These are phyloP conservation scores for Trichoderma gamsii DNA, from an alignment of 495 filamentous ascomycete genomes.

Conservation along the genomic window DNA sequence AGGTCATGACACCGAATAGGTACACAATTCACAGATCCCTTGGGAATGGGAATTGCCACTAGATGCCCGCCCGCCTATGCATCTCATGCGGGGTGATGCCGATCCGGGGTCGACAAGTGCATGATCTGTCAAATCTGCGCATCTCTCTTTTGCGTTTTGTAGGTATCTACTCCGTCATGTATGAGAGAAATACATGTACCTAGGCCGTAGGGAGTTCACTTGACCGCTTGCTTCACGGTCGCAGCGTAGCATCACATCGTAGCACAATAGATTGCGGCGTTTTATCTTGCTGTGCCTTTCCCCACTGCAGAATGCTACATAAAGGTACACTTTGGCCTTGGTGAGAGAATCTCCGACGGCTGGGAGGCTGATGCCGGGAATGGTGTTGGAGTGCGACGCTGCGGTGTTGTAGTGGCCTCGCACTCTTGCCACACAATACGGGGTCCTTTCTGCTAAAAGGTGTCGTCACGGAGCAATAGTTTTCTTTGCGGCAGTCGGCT, in stretches of 20 bases:
- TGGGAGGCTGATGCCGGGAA: too few relatives aligned
- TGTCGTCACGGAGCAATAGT: too few relatives aligned
- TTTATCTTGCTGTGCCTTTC: neutral
- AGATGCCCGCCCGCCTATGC: neutral
- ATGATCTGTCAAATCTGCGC: neutral
- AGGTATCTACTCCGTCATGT: neutral
- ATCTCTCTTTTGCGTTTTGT: too few relatives aligned
- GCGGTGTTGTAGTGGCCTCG: too few relatives aligned
- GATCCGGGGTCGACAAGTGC: constrained; percentile 1
- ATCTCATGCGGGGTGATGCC: neutral
- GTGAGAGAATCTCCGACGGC: too few relatives aligned
- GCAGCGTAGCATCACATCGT: neutral
- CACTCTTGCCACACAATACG: too few relatives aligned
- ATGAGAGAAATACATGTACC: neutral
- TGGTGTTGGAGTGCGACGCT: too few relatives aligned
- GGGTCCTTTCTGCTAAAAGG: too few relatives aligned
- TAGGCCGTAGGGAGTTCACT: neutral
- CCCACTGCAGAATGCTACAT: neutral
- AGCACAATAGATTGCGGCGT: neutral
- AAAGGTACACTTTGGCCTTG: neutral
- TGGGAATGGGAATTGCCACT: neutral
- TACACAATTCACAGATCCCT: too few relatives aligned
- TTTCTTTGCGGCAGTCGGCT: too few relatives aligned
- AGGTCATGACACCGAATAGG: too few relatives aligned
- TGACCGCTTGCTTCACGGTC: neutral